Evolutionary conservation across 1,139 yeast genomes (phyloP), one percentile per base, ranked within the genome.

Genomic region (Suhomyces bribrorum): DNA sequence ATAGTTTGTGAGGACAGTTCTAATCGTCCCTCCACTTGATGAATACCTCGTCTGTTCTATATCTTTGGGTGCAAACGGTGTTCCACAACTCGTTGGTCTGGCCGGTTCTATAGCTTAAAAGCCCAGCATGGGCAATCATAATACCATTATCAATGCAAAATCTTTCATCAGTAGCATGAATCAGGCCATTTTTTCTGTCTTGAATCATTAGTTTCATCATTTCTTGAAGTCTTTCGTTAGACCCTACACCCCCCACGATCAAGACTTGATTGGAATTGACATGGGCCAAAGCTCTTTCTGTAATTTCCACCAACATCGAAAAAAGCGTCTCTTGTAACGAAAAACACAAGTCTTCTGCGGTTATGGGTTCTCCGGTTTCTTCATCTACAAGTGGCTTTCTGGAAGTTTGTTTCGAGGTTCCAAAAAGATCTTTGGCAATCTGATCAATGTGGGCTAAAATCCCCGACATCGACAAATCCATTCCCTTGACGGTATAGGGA

Each of bases 231-330:
- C 98, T 64, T 49, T 82, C 84, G 56, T 92, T 92, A 49, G 96
- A 88, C 0, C 99, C 99, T 12, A 92, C 99, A 14, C 98, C 99
- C 7, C 98, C 98, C 3, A 92, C 99, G 40, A 92, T 88, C 38
- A 92, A 69, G 13, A 92, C 98, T 57, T 90, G 96, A 45, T 78
- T 77, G 14, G 95, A 79, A 50, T 86, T 85, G 3, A 92, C 97
- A 56, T 92, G 99, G 0, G 98, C 98, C 95, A 92, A 86, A 2
- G 99, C 99, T 32, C 99, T 73, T 59, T 92, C 99, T 0, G 98
- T 92, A 51, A 92, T 92, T 62, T 92, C 99, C 14, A 94, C 97
- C 47, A 92, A 75, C 99, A 92, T 92, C 11, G 97, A 90, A 60
- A 85, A 92, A 27, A 92, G 66, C 28, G 89, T 85, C 56, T 92